These are phyloP conservation scores for Exutisphaerella laricina DNA, from an alignment of 2,329 filamentous ascomycete genomes.

Conservation along the genomic window DNA sequence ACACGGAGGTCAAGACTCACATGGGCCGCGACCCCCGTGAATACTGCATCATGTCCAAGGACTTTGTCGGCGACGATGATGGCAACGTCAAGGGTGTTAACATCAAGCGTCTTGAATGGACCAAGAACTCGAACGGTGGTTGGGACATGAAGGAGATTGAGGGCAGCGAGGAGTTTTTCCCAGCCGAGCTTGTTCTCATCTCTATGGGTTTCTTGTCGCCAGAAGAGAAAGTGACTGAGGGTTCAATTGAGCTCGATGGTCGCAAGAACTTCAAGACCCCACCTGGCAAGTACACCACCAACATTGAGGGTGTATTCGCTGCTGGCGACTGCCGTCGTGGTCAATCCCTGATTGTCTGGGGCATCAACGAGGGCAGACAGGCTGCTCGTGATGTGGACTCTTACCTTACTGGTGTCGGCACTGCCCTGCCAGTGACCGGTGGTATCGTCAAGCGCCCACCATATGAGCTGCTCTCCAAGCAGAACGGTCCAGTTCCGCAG, in stretches of 20 bases:
- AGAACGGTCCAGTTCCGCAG: conserved; percentile 33
- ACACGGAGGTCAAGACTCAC: conserved; percentile 92
- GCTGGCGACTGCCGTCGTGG: conserved; percentile 93
- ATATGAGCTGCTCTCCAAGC: conserved; percentile 57
- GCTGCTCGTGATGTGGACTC: conserved; percentile 87
- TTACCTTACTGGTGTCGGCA: conserved; percentile 70
- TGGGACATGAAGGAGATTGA: conserved; percentile 99
- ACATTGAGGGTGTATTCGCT: conserved; percentile 81
- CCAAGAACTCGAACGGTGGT: conserved; percentile 76
- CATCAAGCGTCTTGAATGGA: conserved; percentile 93
- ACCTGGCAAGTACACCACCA: conserved; percentile 80
- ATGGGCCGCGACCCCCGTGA: conserved; percentile 94
- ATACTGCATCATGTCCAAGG: conserved; percentile 97
- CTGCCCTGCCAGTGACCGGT: conserved; percentile 79
- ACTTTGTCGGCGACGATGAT: conserved; percentile 83
- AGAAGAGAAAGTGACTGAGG: conserved; percentile 79
- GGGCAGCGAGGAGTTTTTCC: conserved; percentile 91
- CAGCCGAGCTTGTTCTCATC: conserved; percentile 84
- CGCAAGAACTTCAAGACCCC: conserved; percentile 97
- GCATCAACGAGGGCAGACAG: conserved; percentile 95
- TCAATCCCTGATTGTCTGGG: conserved; percentile 95
- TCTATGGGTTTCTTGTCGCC: conserved; percentile 98
- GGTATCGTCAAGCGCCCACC: conserved; percentile 85
- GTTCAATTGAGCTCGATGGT: conserved; percentile 83
- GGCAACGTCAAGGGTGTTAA: conserved; percentile 94